Conservation (phyloP, 768 basidiomycete species). For the Kwoniella shandongensis region DNA sequence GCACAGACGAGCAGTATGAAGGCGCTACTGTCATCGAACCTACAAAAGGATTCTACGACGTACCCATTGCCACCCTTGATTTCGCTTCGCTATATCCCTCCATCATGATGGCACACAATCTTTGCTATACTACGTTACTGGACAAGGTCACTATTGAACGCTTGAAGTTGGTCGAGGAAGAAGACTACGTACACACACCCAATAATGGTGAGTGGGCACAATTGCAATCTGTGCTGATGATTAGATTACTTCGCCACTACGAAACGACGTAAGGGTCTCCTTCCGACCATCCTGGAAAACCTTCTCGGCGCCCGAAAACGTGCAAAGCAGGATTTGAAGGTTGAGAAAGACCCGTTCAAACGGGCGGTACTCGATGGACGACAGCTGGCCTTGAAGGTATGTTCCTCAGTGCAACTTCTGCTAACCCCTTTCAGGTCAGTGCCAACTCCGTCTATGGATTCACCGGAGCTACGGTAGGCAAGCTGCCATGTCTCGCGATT, state of each 20-base stretch:
- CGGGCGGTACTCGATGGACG: slow-evolving; percentile 96
- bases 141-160: slow-evolving; percentile 76
- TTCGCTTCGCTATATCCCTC: slow-evolving; percentile 98
- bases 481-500: slow-evolving; percentile 90
- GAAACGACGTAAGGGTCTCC: slow-evolving; percentile 74
- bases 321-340: slow-evolving; percentile 93
- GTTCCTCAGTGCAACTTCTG: slow-evolving; percentile 9
- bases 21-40: slow-evolving; percentile 99
- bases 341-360: slow-evolving; percentile 94
- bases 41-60: slow-evolving; percentile 90
- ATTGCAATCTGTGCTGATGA: neutral
- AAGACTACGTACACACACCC: slow-evolving; percentile 91
- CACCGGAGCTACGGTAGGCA: slow-evolving; percentile 95
- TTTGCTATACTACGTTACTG: slow-evolving; percentile 95
- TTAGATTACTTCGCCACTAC: slow-evolving; percentile 81
- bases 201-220: slow-evolving; percentile 71
- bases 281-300: slow-evolving; percentile 90
- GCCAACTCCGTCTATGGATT: slow-evolving; percentile 99
- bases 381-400: slow-evolving; percentile 90
- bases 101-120: slow-evolving; percentile 99
- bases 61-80: slow-evolving; percentile 95
- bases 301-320: slow-evolving; percentile 89
- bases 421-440: slow-evolving; percentile 68
- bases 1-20: slow-evolving; percentile 94
- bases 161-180: slow-evolving; percentile 72